Evolutionary conservation across 345 rosid genomes (phyloP).

Genomic region (Pugionium cornutum): DNA sequence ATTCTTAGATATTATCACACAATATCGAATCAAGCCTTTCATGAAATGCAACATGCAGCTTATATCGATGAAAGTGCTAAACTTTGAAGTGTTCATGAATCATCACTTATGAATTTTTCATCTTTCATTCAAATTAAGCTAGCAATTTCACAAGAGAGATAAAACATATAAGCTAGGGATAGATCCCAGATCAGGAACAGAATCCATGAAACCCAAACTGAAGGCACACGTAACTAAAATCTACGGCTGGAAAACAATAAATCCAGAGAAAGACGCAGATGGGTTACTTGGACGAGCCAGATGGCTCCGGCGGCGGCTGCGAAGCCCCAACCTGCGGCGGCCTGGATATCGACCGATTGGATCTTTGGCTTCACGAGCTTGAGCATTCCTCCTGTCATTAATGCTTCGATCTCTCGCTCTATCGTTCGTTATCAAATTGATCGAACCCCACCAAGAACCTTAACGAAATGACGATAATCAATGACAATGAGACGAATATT

Average conservation of each 20-base stretch:
- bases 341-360: slow-evolving; percentile 65
- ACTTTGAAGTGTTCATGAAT: slow-evolving; percentile 2
- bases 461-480: slow-evolving; percentile 27
- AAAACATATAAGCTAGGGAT: neutral
- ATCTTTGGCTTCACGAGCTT: slow-evolving; percentile 53
- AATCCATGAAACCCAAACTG: slow-evolving; percentile 12
- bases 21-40: slow-evolving; percentile 10
- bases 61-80: slow-evolving; percentile 2
- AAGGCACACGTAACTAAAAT: neutral
- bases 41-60: slow-evolving; percentile 17
- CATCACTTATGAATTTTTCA: neutral
- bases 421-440: slow-evolving; percentile 33
- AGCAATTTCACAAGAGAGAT: slow-evolving; percentile 22
- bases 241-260: slow-evolving; percentile 10
- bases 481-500: slow-evolving; percentile 17
- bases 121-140: neutral
- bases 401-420: slow-evolving; percentile 29
- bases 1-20: neutral
- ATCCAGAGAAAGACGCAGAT: slow-evolving; percentile 2
- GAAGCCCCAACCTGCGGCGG: slow-evolving; percentile 83
- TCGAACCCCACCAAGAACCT: slow-evolving; percentile 26
- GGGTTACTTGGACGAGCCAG: slow-evolving; percentile 69
- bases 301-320: slow-evolving; percentile 73
- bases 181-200: slow-evolving; percentile 27
- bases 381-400: slow-evolving; percentile 59